Percentiles rank a stretch among this genome's conserved stretches.
phyloP scores from a whole-genome alignment of 2,329 filamentous ascomycete genomes.

The Pseudogymnoascus verrucosus region DNA sequence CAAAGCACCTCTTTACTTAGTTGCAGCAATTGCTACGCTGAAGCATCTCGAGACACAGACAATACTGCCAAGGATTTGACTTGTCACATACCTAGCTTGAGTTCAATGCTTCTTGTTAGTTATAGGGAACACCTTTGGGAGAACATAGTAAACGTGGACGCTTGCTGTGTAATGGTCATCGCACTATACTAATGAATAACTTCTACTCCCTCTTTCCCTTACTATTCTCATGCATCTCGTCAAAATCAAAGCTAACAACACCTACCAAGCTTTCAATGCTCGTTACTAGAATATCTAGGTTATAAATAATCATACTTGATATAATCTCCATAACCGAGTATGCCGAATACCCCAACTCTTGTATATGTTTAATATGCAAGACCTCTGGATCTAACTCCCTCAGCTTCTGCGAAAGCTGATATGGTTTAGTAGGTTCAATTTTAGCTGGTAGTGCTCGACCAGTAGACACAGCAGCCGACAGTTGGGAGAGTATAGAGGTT shows the following conservation, averaged over 20 bases:
- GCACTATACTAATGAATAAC: not conserved
- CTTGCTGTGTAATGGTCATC: not conserved
- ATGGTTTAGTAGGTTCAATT: conserved; percentile 5
- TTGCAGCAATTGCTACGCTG: too few relatives aligned
- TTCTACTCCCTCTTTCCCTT: conserved; percentile 1
- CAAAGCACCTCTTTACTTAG: too few relatives aligned
- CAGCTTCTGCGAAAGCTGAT: conserved; percentile 4
- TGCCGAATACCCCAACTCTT: conserved; percentile 7
- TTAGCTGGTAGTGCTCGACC: conserved; percentile 1
- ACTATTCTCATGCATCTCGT: not conserved
- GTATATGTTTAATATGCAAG: conserved; percentile 2
- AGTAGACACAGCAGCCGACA: not conserved
- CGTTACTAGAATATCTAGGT: not conserved
- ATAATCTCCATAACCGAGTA: conserved; percentile 9
- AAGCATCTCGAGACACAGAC: not conserved
- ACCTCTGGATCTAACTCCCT: conserved; percentile 9
- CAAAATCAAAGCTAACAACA: not conserved
- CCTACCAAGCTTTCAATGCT: conserved; percentile 7
- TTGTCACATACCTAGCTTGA: too few relatives aligned
- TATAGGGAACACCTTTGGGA: not conserved
- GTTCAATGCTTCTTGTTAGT: too few relatives aligned
- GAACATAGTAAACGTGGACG: not conserved
- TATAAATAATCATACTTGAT: conserved; percentile 6
- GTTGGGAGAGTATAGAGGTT: conserved; percentile 9
- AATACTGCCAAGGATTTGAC: not conserved